Percentiles rank a stretch among this genome's conserved stretches.
Evolutionary conservation across 129 eudicot species (phyloP).

Genomic region (Escallonia rubra): DNA sequence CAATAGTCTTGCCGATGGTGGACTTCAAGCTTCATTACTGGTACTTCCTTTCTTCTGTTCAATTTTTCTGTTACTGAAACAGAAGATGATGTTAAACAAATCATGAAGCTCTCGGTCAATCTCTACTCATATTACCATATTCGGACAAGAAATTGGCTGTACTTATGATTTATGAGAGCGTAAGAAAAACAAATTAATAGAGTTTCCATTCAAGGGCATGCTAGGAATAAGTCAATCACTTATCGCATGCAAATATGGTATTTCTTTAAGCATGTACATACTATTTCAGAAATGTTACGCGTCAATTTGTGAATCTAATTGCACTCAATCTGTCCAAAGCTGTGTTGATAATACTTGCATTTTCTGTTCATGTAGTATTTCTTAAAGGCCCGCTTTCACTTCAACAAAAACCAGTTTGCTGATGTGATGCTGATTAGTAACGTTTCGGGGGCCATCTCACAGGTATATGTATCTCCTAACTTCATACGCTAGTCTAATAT

Average conservation of each 20-base stretch:
- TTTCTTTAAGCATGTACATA: neutral
- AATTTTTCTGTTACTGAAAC: neutral
- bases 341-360: neutral
- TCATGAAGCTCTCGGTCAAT: no score
- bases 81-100: no score
- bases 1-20: slow-evolving; percentile 42
- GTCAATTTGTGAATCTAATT: neutral
- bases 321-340: no score
- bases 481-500: neutral
- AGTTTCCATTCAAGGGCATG: no score
- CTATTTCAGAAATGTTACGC: no score
- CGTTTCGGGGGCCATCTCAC: slow-evolving; percentile 37
- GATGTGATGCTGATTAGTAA: slow-evolving; percentile 30
- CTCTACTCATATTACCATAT: no score
- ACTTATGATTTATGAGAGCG: no score
- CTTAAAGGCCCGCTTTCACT: slow-evolving; percentile 43
- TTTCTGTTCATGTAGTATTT: slow-evolving; percentile 30
- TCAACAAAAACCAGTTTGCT: slow-evolving; percentile 42
- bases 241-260: no score
- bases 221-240: no score
- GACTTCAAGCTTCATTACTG: slow-evolving; percentile 33
- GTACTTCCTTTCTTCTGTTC: slow-evolving; percentile 12
- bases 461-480: slow-evolving; percentile 6
- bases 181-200: no score
- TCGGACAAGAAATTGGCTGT: no score